Evolutionary conservation across 352 stramenopile species (phyloP), one percentile per base, ranked within the genome.

Genomic region (Phytophthora vignae): DNA sequence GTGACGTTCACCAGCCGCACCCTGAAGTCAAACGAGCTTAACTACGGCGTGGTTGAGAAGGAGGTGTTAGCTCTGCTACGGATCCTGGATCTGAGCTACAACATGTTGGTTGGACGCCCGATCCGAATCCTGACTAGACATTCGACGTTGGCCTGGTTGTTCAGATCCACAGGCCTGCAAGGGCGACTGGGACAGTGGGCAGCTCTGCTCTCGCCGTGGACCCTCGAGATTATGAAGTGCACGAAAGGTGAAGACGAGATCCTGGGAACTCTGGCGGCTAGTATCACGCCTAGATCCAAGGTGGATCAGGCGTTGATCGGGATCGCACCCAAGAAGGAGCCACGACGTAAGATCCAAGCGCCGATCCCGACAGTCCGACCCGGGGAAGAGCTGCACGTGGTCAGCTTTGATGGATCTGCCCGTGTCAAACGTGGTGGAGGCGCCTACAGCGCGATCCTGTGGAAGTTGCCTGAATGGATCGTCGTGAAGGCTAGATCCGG

Each of bases 81-180:
- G 14, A 57, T 64, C 2, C 29, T 75, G 14, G 49, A 60, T 54
- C 10, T 58, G 2, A 46, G 36, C 3, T 67, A 67, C 14, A 59
- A 14, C 4, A 60, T 67, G 60, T 2, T 74, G 33, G 36, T 22
- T 1, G 55, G 55, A 4, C 15, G 54, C 1, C 12, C 1, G 42
- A 55, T 71, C 48, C 42, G 19, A 5, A 19, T 66, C 1, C 15
- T 61, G 17, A 56, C 64, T 12, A 14, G 56, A 22, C 53, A 59
- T 12, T 55, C 56, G 15, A 66, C 46, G 0, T 14, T 67, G 27
- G 29, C 57, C 5, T 73, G 58, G 58, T 31, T 64, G 17, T 55
- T 64, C 9, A n/a, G 38, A 61, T 65, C 55, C 1, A 4, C 52
- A 1, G 65, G 27, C 3, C 9, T 62, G 1, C 40, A 67, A 19